phyloP scores from a whole-genome alignment of 2,329 filamentous ascomycete genomes.

The Fusarium neocosmosporiellum region DNA sequence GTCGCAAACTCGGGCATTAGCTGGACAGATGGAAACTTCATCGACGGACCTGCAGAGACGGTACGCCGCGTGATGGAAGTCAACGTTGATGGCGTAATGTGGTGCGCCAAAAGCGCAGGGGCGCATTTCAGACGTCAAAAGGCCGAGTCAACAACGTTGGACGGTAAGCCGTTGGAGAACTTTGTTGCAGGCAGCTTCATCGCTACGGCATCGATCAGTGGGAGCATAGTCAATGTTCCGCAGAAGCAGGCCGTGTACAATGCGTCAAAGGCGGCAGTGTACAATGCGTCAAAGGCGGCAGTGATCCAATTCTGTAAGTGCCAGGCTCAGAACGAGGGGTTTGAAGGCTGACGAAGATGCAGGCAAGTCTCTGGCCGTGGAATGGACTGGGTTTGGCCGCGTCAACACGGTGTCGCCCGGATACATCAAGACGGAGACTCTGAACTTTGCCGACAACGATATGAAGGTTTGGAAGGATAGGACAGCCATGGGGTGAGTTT shows the following conservation, averaged over 20 bases:
- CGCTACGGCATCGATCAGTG: conserved; percentile 82
- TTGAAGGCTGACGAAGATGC: conserved; percentile 3
- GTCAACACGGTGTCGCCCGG: conserved; percentile 80
- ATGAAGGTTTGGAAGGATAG: conserved; percentile 79
- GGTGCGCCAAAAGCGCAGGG: conserved; percentile 78
- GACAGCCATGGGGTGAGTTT: conserved; percentile 77
- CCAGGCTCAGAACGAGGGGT: neutral
- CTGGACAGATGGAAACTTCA: conserved; percentile 75
- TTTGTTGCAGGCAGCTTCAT: conserved; percentile 78
- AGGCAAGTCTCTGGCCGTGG: conserved; percentile 78
- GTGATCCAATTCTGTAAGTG: conserved; percentile 66
- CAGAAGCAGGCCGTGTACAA: conserved; percentile 82
- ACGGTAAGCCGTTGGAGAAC: conserved; percentile 70
- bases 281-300: conserved; percentile 79
- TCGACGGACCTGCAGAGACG: conserved; percentile 72
- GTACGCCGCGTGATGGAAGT: conserved; percentile 76
- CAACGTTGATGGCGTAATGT: conserved; percentile 82
- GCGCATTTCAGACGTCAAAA: conserved; percentile 77
- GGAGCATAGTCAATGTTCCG: conserved; percentile 81
- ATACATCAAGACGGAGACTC: conserved; percentile 81
- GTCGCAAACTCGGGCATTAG: conserved; percentile 82
- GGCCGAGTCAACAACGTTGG: conserved; percentile 70
- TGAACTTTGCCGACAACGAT: conserved; percentile 71
- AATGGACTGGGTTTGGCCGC: conserved; percentile 81
- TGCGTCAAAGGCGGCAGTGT: conserved; percentile 76